Base-by-base conservation (phyloP, 352 stramenopile genomes). In the Globisporangium uncinulatum region DNA sequence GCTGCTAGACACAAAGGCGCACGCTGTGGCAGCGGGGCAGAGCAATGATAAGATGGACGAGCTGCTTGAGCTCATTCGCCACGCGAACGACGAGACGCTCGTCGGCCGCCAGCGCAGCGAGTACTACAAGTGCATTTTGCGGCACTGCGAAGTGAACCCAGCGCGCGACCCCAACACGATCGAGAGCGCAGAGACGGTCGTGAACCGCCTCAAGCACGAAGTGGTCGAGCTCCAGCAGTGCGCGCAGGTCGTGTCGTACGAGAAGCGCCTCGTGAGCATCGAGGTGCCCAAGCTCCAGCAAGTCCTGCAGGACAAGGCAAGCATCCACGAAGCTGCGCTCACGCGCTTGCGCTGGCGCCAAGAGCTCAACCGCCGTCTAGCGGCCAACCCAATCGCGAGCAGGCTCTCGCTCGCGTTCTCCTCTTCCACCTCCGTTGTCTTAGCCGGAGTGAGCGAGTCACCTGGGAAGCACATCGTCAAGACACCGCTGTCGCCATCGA, bases 121-220 rank as follows among this genome's bases (percentile, higher is more conserved):
- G 39, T 93, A 93, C 59, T 93, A 93, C 70, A 84, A 83, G 21
- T 54, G 81, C 6, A 88, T 93, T 42, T 43, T 93, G 42, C 77
- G 83, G 2, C 79, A 93, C 57, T 93, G 83, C 59, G 83, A 93
- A 51, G 66, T 89, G 34, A 74, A 87, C 53, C 81, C 81, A 20
- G 81, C 81, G n/a, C 74, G 83, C 8, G 80, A 90, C 39, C 69
- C 81, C 1, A 91, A 89, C n/a, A 79, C 71, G 36, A 91, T 93
- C 49, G 83, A 89, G 54, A 77, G 58, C 46, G 76, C 79, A 5
- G 83, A 93, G 67, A 71, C 61, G 13, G 63, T 66, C 21, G 78
- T 90, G 13, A 66, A 74, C 56, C 81, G 78, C 19, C 67, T 88
- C 51, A 82, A 81, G 42, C 75, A 78, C 20, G 83, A 91, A 39